phyloP scores from a whole-genome alignment of 2,329 filamentous ascomycete genomes.

The Cryphonectria nitschkei region DNA sequence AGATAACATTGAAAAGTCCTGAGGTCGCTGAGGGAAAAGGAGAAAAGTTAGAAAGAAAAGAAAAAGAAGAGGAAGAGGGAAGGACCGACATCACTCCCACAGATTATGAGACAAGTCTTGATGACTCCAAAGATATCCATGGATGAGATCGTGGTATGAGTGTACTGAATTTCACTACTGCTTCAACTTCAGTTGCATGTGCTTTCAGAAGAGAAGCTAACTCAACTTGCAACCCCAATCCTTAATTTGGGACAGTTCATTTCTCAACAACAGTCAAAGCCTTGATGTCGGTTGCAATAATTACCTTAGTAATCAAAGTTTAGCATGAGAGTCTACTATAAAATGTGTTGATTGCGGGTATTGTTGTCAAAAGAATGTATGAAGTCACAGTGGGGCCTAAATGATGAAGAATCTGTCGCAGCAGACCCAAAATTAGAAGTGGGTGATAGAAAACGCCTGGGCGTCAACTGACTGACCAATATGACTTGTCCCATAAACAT shows the following conservation, averaged over 20 bases:
- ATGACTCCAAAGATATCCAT: background rate
- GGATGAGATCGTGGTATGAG: background rate
- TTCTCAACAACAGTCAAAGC: no score
- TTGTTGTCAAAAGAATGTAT: background rate
- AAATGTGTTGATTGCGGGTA: background rate
- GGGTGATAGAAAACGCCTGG: conserved; percentile 8
- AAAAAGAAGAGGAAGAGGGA: no score
- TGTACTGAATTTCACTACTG: background rate
- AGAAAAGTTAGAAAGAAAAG: no score
- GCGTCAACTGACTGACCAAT: background rate
- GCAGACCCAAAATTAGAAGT: background rate
- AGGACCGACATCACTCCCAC: no score
- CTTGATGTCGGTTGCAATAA: background rate
- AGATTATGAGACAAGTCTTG: background rate
- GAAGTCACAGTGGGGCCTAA: conserved; percentile 10
- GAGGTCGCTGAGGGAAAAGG: no score
- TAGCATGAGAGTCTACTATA: background rate
- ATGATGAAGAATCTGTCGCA: conserved; percentile 10
- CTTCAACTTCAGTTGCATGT: background rate
- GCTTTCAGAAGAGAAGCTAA: no score
- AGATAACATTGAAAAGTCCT: no score
- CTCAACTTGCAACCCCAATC: no score
- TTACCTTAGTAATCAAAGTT: background rate
- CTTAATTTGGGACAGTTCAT: background rate
- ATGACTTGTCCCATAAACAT: background rate